Percentiles rank a stretch among this genome's conserved stretches.
These are phyloP conservation scores for Naematelia aurantialba DNA, from an alignment of 768 basidiomycete genomes.

Conservation along the genomic window DNA sequence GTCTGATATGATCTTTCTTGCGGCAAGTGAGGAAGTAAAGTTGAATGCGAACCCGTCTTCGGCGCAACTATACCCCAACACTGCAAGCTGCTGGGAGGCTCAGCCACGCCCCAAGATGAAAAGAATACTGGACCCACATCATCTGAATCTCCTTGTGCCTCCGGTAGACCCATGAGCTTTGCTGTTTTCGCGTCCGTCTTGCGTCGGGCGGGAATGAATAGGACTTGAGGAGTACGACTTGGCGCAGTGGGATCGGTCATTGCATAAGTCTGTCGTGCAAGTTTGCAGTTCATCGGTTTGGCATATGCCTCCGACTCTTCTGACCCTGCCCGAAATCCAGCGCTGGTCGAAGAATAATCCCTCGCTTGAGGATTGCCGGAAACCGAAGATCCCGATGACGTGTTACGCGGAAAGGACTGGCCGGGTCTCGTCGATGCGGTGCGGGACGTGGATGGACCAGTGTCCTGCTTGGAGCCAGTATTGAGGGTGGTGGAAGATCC, in stretches of 20 bases:
- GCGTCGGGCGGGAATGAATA: slow-evolving; percentile 25
- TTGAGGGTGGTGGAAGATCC: slow-evolving; percentile 17
- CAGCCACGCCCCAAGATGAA: background rate
- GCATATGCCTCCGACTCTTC: slow-evolving; percentile 27
- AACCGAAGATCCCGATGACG: background rate
- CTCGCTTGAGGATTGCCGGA: background rate
- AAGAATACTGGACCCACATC: slow-evolving; percentile 6
- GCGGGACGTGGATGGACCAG: background rate
- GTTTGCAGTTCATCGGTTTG: slow-evolving; percentile 14
- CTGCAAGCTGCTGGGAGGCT: slow-evolving; percentile 31
- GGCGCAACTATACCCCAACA: slow-evolving; percentile 36
- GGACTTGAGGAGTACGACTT: slow-evolving; percentile 35
- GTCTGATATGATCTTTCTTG: slow-evolving; percentile 41
- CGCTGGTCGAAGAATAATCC: background rate
- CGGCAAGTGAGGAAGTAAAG: slow-evolving; percentile 33
- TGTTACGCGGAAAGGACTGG: background rate
- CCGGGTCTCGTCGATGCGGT: background rate
- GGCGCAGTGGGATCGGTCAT: slow-evolving; percentile 31
- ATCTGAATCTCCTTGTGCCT: background rate
- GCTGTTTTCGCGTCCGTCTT: background rate
- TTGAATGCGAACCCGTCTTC: slow-evolving; percentile 41
- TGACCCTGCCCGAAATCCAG: background rate
- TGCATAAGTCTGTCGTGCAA: slow-evolving; percentile 27
- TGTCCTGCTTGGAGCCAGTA: background rate
- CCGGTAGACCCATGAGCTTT: background rate